These are phyloP conservation scores for Hymenoscyphus repandus DNA, from an alignment of 2,329 filamentous ascomycete species.

Conservation along the genomic window DNA sequence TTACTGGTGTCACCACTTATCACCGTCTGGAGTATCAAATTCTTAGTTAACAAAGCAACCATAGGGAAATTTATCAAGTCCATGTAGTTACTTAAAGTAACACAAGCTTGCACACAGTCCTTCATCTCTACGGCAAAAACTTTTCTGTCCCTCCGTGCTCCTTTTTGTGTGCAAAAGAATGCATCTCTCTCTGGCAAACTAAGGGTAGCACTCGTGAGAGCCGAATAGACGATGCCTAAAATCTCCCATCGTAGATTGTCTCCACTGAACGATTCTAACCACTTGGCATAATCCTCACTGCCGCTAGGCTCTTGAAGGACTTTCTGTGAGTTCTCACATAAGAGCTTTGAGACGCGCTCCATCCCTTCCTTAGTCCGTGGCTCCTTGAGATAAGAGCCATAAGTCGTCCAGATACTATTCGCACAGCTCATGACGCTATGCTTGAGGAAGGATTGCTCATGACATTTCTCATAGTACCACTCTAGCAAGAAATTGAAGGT, in stretches of 20 bases:
- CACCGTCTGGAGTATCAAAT: conserved; percentile 34
- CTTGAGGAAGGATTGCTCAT: conserved; percentile 17
- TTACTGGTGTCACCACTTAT: conserved; percentile 38
- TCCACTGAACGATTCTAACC: conserved; percentile 25
- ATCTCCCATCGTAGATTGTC: conserved; percentile 30
- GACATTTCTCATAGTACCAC: conserved; percentile 18
- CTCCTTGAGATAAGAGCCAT: conserved; percentile 19
- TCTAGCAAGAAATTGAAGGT: conserved; percentile 26
- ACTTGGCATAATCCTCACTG: conserved; percentile 23
- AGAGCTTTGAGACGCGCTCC: conserved; percentile 21
- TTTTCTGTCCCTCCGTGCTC: conserved; percentile 21
- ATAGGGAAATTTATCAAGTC: conserved; percentile 36
- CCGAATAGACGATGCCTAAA: conserved; percentile 26
- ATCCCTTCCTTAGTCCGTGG: conserved; percentile 20
- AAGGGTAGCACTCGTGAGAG: conserved; percentile 19
- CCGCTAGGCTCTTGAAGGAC: conserved; percentile 20
- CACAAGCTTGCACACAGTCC: conserved; percentile 32
- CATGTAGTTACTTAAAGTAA: conserved; percentile 33
- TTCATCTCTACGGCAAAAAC: conserved; percentile 28
- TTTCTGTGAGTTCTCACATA: conserved; percentile 28
- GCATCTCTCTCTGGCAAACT: conserved; percentile 18
- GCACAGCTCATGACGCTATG: conserved; percentile 12
- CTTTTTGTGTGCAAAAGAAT: conserved; percentile 26
- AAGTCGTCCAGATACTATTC: conserved; percentile 24
- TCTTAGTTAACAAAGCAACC: conserved; percentile 34